Evolutionary conservation across 1,284 basidiomycete genomes (phyloP), one percentile per base, ranked within the genome.

Genomic region (Moniliophthora roreri): DNA sequence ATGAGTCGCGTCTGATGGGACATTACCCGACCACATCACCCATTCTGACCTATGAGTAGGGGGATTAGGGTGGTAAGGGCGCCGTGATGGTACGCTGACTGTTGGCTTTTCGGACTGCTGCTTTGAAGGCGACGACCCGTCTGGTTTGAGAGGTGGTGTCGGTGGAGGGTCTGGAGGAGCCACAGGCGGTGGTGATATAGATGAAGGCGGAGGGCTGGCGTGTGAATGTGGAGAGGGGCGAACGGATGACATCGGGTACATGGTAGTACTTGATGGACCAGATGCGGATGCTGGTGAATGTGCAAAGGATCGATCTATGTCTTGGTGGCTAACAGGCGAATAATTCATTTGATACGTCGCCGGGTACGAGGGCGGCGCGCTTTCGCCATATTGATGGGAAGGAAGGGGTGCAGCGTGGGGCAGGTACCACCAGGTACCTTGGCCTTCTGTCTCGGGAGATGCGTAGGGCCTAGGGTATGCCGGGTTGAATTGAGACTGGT

Each of bases 11-110:
- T 97, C 92, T 10, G 79, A 78, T 0, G 93, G 91, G 3, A 95
- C 87, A 62, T 95, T 96, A 9, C 93, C 93, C 15, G 84, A 84
- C 96, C 95, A 98, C 90, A 97, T 93, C 2, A 96, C 95, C 89
- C 88, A 95, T 58, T 95, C 92, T 18, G 91, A 93, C 10, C 93
- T 81, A 47, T 89, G 79, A 6, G 82, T 71, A 11, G 86, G 85
- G 1, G 84, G 80, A 55, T 82, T 85, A 1, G 87, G 84, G 55
- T 87, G 87, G 61, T 85, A 79, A 11, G 74, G 58, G 10, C 74
- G 74, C 32, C 80, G 77, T 28, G 70, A n/a, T 18, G 41, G 7
- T 2, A 40, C 58, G 2, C 69, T 16, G 0, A 67, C 65, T 37
- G 59, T 69, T 15, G 71, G 68, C 28, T 32, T n/a, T n/a, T n/a